Evolutionary conservation across 2,329 filamentous ascomycete species (phyloP).

Genomic region (Plenodomus biglobosus): DNA sequence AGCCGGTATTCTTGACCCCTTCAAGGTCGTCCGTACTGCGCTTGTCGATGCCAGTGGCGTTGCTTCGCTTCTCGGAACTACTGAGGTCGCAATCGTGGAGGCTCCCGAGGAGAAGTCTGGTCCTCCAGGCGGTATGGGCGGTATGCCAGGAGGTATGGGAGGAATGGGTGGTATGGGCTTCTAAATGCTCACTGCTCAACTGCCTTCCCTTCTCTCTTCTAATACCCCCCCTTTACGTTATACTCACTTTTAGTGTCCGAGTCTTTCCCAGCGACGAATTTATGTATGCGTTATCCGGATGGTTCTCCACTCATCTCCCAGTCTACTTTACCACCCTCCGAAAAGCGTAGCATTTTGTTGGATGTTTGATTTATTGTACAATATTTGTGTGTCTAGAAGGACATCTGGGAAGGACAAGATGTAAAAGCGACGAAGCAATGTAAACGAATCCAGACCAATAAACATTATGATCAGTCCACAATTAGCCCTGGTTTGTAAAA

Average conservation of each 20-base stretch:
- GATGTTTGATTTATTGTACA: constrained; percentile 37
- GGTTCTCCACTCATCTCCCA: constrained; percentile 45
- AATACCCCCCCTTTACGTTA: constrained; percentile 34
- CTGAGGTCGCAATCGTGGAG: constrained; percentile 96
- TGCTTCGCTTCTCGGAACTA: constrained; percentile 94
- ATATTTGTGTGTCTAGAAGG: constrained; percentile 41
- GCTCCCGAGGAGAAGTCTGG: constrained; percentile 84
- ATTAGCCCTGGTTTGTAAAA: constrained; percentile 4
- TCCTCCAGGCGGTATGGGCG: constrained; percentile 52
- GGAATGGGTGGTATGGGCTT: constrained; percentile 63
- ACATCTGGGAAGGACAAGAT: constrained; percentile 31
- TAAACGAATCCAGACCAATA: constrained; percentile 28
- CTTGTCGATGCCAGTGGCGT: constrained; percentile 94
- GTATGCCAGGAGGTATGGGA: constrained; percentile 57
- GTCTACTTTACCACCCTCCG: constrained; percentile 29
- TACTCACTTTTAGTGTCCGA: constrained; percentile 37
- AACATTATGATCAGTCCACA: neutral
- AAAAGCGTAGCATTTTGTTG: constrained; percentile 41
- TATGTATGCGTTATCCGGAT: constrained; percentile 40
- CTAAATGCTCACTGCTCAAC: constrained; percentile 45
- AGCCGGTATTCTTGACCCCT: constrained; percentile 94
- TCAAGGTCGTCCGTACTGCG: constrained; percentile 98
- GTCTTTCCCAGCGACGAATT: constrained; percentile 35
- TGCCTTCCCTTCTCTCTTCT: constrained; percentile 29
- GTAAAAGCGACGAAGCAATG: constrained; percentile 36